Conservation (phyloP, 192 early-diverging fungal species). For the Thoreauomyces humboldtii region DNA sequence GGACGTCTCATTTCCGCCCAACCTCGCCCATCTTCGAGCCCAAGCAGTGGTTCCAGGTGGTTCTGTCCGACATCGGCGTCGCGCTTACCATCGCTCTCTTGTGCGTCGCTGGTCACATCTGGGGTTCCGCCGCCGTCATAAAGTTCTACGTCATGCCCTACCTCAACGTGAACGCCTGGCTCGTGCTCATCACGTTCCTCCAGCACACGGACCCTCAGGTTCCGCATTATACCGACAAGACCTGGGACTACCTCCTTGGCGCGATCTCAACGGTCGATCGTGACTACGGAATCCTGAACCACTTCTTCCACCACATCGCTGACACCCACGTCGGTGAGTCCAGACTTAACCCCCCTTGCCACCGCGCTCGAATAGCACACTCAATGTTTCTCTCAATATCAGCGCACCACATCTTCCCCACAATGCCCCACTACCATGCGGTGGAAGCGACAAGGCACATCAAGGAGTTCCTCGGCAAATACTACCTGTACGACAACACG, state of each 20-base stretch:
- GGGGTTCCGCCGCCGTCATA: constrained; percentile 59
- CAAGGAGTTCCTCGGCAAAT: constrained; percentile 75
- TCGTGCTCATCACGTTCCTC: constrained; percentile 93
- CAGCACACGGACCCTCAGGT: constrained; percentile 88
- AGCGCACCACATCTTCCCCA: constrained; percentile 94
- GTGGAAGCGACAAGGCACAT: constrained; percentile 79
- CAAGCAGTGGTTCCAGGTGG: constrained; percentile 65
- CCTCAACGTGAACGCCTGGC: constrained; percentile 90
- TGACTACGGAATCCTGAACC: constrained; percentile 83
- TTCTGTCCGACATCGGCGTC: constrained; percentile 76
- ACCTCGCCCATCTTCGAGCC: constrained; percentile 75
- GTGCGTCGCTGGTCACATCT: constrained; percentile 49
- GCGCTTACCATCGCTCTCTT: constrained; percentile 51
- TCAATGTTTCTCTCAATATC: no score
- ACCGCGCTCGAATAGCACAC: constrained; percentile 85
- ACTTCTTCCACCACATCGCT: constrained; percentile 61
- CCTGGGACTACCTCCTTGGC: constrained; percentile 92
- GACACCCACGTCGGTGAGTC: constrained; percentile 3
- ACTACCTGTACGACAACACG: constrained; percentile 76
- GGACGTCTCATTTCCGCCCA: constrained; percentile 87
- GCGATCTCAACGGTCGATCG: constrained; percentile 89
- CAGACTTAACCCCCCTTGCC: constrained; percentile 42
- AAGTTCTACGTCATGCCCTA: constrained; percentile 92
- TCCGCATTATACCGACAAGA: constrained; percentile 82
- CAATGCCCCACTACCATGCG: constrained; percentile 97